Conservation (phyloP, 2,329 filamentous ascomycete genomes). For the Plenodomus lindquistii region DNA sequence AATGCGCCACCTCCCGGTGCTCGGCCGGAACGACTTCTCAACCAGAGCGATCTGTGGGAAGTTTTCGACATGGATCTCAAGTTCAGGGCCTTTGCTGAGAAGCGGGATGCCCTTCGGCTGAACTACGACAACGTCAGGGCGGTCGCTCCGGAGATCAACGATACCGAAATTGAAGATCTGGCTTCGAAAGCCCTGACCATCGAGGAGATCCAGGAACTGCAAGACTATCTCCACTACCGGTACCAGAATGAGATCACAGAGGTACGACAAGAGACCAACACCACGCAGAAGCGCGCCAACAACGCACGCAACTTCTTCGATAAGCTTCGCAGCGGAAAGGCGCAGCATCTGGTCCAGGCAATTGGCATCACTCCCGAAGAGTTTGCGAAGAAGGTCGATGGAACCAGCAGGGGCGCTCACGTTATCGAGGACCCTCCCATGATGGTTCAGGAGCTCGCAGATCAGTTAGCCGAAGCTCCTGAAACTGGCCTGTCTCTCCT, state of each 20-base stretch:
- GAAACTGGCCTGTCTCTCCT: constrained; percentile 75
- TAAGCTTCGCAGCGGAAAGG: constrained; percentile 77
- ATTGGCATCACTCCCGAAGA: constrained; percentile 90
- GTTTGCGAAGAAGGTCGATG: constrained; percentile 82
- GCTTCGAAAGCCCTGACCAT: constrained; percentile 79
- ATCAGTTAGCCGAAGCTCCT: constrained; percentile 59
- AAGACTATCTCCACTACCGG: constrained; percentile 95
- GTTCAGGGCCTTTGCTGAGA: constrained; percentile 89
- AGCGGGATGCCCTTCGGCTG: constrained; percentile 81
- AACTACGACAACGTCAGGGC: constrained; percentile 74
- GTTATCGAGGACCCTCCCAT: constrained; percentile 77
- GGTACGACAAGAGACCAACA: constrained; percentile 66
- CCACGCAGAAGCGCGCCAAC: constrained; percentile 78
- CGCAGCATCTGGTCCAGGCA: constrained; percentile 80
- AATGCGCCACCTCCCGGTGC: constrained; percentile 75
- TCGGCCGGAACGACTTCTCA: constrained; percentile 82
- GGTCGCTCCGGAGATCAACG: constrained; percentile 62
- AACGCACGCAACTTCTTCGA: constrained; percentile 81
- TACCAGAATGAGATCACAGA: constrained; percentile 86
- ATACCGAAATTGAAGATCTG: constrained; percentile 79
- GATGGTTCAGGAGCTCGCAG: constrained; percentile 84
- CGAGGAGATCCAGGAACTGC: constrained; percentile 94
- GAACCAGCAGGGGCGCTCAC: constrained; percentile 68
- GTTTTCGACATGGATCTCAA: constrained; percentile 95
- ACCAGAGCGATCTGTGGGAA: constrained; percentile 92